phyloP scores from a whole-genome alignment of 2,329 filamentous ascomycete species.

The Camillea tinctor region DNA sequence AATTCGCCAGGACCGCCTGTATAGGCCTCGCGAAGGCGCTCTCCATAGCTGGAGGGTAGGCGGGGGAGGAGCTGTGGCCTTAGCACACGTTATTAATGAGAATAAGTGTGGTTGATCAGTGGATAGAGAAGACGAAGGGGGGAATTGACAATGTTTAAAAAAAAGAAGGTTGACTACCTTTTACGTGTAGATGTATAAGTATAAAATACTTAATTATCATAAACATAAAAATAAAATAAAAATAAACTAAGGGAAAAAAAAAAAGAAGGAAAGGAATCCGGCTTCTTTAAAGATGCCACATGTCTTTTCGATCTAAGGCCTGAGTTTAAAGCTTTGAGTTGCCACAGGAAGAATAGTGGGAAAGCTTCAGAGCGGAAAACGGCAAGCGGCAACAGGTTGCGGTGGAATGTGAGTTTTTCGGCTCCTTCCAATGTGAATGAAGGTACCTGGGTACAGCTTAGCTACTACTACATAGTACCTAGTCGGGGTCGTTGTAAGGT shows the following conservation, averaged over 20 bases:
- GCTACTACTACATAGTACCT: no score
- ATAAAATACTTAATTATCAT: no score
- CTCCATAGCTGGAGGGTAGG: slow-evolving; percentile 49
- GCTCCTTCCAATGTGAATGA: not conserved
- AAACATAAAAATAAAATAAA: slow-evolving; percentile 3
- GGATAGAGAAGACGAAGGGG: slow-evolving; percentile 11
- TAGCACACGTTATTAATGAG: slow-evolving; percentile 11
- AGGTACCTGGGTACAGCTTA: no score
- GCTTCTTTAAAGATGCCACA: slow-evolving; percentile 32
- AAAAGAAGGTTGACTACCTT: no score
- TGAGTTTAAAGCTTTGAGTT: slow-evolving; percentile 4
- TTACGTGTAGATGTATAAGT: no score
- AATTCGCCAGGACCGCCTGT: slow-evolving; percentile 57
- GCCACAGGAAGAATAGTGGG: slow-evolving; percentile 15
- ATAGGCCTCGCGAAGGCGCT: slow-evolving; percentile 59
- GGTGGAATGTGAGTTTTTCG: not conserved
- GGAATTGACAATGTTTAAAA: slow-evolving; percentile 8
- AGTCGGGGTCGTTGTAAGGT: no score
- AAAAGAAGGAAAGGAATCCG: slow-evolving; percentile 6
- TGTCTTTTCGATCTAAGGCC: slow-evolving; percentile 25
- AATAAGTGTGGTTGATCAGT: slow-evolving; percentile 9
- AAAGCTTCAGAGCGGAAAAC: not conserved
- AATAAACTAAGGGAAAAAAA: slow-evolving; percentile 3
- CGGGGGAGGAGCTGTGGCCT: slow-evolving; percentile 23
- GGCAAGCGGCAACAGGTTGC: not conserved